Evolutionary conservation across 2,329 filamentous ascomycete genomes (phyloP), one percentile per base, ranked within the genome.

Genomic region (Achaetomium macrosporum): DNA sequence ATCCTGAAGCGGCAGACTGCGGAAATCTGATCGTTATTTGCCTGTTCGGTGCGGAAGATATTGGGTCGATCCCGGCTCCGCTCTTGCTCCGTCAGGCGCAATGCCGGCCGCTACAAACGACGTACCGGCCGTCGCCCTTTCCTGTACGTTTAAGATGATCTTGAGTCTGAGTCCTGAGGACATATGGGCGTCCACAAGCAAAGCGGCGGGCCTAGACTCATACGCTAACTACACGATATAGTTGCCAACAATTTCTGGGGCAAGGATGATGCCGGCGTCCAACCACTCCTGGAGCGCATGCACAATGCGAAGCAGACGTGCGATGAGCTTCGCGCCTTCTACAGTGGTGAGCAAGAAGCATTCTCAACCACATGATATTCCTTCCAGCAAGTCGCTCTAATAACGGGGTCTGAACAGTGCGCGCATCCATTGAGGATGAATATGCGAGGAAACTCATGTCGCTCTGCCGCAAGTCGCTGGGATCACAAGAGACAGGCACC

Each of bases 161-260:
- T 2, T n/a, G 16, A 9, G 10, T 42, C n/a, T n/a, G n/a, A n/a
- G 41, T 30, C 25, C 12, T 25, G 16, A 17, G 19, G 10, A 11
- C 16, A n/a, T 15, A 29, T n/a, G 19, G 15, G 17, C 16, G 11
- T 39, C 8, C 7, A 12, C 33, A 35, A 15, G 5, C 10, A 15
- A 8, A n/a, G 12, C 15, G 6, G 4, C 15, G n/a, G n/a, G n/a
- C 8, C 35, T 15, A 3, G 4, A n/a, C 12, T 8, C 15, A n/a
- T n/a, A 16, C 4, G 13, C 15, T 8, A 16, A 51, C 56, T 36
- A 49, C 51, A 55, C 45, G 12, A 30, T 16, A 52, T 60, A 91
- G 91, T 99, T 75, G 92, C 93, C 65, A 99, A 99, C 75, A 99
- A 99, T 70, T 99, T 99, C 72, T 99, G 93, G 93, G 93, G 93